These are phyloP conservation scores for Xylaria flabelliformis DNA, from an alignment of 495 filamentous ascomycete genomes.

Conservation along the genomic window DNA sequence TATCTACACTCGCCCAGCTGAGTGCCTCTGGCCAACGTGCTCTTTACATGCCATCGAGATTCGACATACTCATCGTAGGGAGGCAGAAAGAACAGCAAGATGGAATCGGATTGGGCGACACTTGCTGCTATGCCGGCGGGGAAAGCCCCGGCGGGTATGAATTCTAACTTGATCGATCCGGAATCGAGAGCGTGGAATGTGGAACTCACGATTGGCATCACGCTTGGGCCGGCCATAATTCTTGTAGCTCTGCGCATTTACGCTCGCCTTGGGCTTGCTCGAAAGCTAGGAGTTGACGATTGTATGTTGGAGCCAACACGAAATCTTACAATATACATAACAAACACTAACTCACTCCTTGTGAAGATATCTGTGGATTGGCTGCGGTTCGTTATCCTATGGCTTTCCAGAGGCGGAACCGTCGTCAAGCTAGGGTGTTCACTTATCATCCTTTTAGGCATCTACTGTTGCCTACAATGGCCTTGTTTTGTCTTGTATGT, in stretches of 20 bases:
- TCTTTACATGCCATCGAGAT: not conserved
- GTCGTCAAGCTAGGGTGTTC: not conserved
- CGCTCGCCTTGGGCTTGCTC: constrained; percentile 34
- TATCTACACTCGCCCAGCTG: not conserved
- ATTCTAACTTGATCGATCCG: constrained; percentile 33
- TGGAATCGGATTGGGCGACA: constrained; percentile 20
- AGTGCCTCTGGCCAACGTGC: not conserved
- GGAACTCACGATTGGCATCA: constrained; percentile 31
- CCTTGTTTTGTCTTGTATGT: constrained; percentile 29
- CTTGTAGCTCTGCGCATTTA: constrained; percentile 34
- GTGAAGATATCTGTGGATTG: constrained; percentile 29
- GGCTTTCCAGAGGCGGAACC: not conserved
- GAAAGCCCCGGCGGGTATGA: constrained; percentile 34
- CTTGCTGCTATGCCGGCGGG: constrained; percentile 24
- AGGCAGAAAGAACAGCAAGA: not conserved
- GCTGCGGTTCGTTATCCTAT: constrained; percentile 25
- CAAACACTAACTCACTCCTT: not conserved
- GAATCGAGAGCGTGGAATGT: constrained; percentile 35
- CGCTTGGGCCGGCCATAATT: constrained; percentile 27
- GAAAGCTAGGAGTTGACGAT: constrained; percentile 40
- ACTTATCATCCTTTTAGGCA: constrained; percentile 18
- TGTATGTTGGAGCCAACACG: constrained; percentile 30
- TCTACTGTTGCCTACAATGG: constrained; percentile 28
- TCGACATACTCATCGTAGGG: not conserved
- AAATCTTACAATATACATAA: not conserved